These are phyloP conservation scores for Thuidium tamariscinum DNA, from an alignment of 225 moss, liverwort and hornwort species.

Conservation along the genomic window DNA sequence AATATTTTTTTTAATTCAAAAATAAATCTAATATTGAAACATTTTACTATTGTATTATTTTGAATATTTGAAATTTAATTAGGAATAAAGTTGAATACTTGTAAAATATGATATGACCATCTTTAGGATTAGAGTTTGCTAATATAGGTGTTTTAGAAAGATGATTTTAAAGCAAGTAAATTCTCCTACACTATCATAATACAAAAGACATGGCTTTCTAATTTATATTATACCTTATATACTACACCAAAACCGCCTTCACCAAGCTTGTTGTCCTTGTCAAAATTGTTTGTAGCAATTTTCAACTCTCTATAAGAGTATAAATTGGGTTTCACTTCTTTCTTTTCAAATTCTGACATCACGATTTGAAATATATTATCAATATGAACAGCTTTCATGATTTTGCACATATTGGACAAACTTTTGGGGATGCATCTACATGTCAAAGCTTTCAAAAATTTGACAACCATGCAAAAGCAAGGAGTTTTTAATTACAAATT, in stretches of 20 bases:
- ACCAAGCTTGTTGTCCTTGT: neutral
- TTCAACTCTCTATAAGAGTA: neutral
- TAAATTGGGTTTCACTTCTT: neutral
- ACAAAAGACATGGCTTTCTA: neutral
- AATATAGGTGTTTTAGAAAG: neutral
- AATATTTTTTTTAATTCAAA: too few relatives aligned
- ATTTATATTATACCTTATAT: neutral
- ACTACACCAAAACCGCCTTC: neutral
- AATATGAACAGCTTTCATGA: fast-evolving
- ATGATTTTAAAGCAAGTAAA: neutral
- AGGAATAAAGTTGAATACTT: neutral
- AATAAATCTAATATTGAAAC: neutral
- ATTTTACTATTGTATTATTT: neutral
- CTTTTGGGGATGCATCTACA: fast-evolving
- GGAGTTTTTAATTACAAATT: too few relatives aligned
- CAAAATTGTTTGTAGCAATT: neutral
- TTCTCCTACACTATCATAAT: neutral
- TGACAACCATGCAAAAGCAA: fast-evolving
- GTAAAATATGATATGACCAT: neutral
- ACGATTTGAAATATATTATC: neutral
- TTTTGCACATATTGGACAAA: fast-evolving
- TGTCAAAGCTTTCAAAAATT: neutral
- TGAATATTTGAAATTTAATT: neutral
- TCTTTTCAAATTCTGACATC: neutral
- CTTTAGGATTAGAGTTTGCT: neutral